Base-by-base conservation (phyloP, 164 flowering plant species). In the Cinnamomum micranthum region DNA sequence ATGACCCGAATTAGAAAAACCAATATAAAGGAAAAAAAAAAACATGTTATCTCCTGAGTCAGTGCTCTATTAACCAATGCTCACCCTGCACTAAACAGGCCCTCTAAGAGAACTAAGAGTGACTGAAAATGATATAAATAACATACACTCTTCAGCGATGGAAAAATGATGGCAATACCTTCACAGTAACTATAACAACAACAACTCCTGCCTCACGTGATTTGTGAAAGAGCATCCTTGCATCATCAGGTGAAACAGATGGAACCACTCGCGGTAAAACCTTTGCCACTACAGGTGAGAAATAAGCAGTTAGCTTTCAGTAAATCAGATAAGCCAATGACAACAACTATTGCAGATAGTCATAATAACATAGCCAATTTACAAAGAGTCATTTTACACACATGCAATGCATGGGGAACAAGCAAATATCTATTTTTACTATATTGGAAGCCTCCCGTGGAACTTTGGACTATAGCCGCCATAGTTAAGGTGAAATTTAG, bases 211-310 rank as follows among this genome's bases (percentile, higher is more conserved):
- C 63, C 67, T 77, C 67, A 35, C 79, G 79, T 23, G 86, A 84
- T 73, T 77, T 80, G 47, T 74, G 80, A 58, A 86, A 86, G 64
- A 79, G 68, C 22, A 69, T 81, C 69, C 81, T 82, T 59, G 86
- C 85, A 66, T 78, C 85, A 73, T 79, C 84, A 59, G 79, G 71
- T 50, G 84, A 74, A 24, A 86, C 83, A 24, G 83, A 75, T 33
- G 88, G 88, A 79, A 86, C 84, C 25, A 70, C 88, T 75, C 65
- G 74, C 47, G 85, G 86, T 71, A 86, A 65, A 20, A 84, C 81
- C 71, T 78, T 78, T 25, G 79, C 81, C 76, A 86, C 88, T 86
- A 65, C n/a, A 55, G 60, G 2, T 55, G n/a, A 55, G 20, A 55
- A 55, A 15, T 41, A 0, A 41, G 47, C 4, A 55, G 60, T 15